These are phyloP conservation scores for Epithele typhae DNA, from an alignment of 768 basidiomycete species.

Conservation along the genomic window DNA sequence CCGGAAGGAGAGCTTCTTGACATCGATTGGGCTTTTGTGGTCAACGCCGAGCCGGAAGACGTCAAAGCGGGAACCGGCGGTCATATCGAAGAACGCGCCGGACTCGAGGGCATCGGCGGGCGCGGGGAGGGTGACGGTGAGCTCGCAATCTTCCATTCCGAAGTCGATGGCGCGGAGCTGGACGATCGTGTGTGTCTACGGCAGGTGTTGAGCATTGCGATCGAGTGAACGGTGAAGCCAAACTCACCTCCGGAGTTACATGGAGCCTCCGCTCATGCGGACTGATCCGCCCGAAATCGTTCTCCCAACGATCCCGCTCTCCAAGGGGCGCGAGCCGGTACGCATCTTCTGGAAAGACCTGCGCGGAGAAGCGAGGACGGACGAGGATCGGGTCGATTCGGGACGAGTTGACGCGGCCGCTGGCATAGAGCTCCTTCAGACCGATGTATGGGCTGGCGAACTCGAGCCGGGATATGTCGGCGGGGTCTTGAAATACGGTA, in stretches of 20 bases:
- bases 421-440: slow-evolving; percentile 8
- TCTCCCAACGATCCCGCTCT: slow-evolving; percentile 4
- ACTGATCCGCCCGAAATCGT: slow-evolving; percentile 1
- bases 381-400: slow-evolving; percentile 5
- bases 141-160: slow-evolving; percentile 14
- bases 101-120: not conserved
- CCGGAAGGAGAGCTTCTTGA: slow-evolving; percentile 5
- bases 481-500: slow-evolving; percentile 7
- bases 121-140: slow-evolving; percentile 9
- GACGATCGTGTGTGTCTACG: slow-evolving; percentile 7
- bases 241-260: not conserved
- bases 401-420: slow-evolving; percentile 3
- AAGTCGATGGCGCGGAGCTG: slow-evolving; percentile 16
- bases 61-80: slow-evolving; percentile 2
- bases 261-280: slow-evolving; percentile 5
- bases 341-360: slow-evolving; percentile 6
- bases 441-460: slow-evolving; percentile 12
- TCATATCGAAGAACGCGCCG: slow-evolving; percentile 2
- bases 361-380: slow-evolving; percentile 10
- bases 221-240: not conserved
- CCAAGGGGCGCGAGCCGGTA: slow-evolving; percentile 4
- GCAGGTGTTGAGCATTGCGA: not conserved
- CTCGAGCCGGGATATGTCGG: slow-evolving; percentile 4
- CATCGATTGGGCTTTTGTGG: slow-evolving; percentile 5
- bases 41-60: slow-evolving; percentile 3